Conservation (phyloP, 768 basidiomycete species). For the Wakefieldia striispora region DNA sequence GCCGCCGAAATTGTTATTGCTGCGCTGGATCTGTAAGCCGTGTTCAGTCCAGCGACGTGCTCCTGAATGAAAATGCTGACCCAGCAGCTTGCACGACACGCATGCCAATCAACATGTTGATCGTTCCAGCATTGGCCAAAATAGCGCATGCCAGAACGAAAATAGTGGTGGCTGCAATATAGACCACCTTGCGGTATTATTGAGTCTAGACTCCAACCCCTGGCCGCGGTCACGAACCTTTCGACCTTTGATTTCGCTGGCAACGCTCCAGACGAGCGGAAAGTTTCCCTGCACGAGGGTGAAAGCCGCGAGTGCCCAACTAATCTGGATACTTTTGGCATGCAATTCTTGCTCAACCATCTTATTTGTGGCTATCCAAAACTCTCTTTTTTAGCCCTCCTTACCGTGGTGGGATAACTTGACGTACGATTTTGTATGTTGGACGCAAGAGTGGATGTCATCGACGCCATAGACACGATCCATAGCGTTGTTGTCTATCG, state of each 20-base stretch:
- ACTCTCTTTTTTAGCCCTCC: neutral
- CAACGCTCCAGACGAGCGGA: constrained; percentile 65
- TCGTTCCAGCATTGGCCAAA: constrained; percentile 53
- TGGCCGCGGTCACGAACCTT: constrained; percentile 42
- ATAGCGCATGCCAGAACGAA: constrained; percentile 56
- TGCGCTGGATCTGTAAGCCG: constrained; percentile 51
- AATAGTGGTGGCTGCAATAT: constrained; percentile 49
- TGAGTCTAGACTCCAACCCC: neutral
- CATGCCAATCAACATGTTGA: constrained; percentile 61
- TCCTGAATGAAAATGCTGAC: constrained; percentile 32
- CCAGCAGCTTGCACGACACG: constrained; percentile 67
- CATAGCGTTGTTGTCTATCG: constrained; percentile 25
- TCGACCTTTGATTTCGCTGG: constrained; percentile 75
- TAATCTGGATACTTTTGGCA: constrained; percentile 60
- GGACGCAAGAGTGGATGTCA: constrained; percentile 23
- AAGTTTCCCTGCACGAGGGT: constrained; percentile 67
- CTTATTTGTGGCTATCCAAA: constrained; percentile 53
- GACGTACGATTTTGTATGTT: constrained; percentile 31
- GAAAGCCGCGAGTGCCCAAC: constrained; percentile 68
- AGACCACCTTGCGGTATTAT: constrained; percentile 43
- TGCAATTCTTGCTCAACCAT: constrained; percentile 58
- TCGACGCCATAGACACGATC: constrained; percentile 25
- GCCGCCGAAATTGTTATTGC: constrained; percentile 73
- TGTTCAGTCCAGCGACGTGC: constrained; percentile 2
- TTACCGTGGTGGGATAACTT: neutral